Evolutionary conservation across 2,329 filamentous ascomycete genomes (phyloP).

Genomic region (Fonsecaea nubica): DNA sequence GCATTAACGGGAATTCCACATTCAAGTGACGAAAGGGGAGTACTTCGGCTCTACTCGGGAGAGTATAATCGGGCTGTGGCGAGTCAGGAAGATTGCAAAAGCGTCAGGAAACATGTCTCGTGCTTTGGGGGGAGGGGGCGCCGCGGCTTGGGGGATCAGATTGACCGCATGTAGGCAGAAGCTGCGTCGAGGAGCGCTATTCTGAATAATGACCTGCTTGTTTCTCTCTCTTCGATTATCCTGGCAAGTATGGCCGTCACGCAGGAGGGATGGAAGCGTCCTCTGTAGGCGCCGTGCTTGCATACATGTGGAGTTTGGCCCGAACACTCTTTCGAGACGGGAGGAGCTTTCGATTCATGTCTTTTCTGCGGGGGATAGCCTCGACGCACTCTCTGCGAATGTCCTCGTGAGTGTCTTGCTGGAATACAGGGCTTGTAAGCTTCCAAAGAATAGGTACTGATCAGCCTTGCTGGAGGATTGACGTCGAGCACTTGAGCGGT

Average conservation of each 20-base stretch:
- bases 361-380: neutral
- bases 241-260: slow-evolving; percentile 10
- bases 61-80: neutral
- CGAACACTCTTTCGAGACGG: neutral
- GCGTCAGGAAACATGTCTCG: neutral
- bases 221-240: neutral
- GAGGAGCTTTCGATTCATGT: neutral
- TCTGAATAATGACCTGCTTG: slow-evolving; percentile 15
- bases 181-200: slow-evolving; percentile 7
- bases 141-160: slow-evolving; percentile 1
- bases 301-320: slow-evolving; percentile 14
- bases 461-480: neutral
- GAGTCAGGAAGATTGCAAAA: slow-evolving; percentile 6
- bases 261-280: slow-evolving; percentile 17
- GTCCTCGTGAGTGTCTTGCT: neutral
- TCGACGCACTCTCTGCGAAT: neutral
- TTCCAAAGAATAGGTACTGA: neutral
- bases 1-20: neutral
- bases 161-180: slow-evolving; percentile 14
- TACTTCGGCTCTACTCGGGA: neutral
- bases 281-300: slow-evolving; percentile 21
- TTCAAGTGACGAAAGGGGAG: neutral
- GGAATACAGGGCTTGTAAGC: neutral
- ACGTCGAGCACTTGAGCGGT: slow-evolving; percentile 17
- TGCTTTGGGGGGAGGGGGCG: slow-evolving; percentile 3